These are phyloP conservation scores for Gossypium thurberi DNA, from an alignment of 345 rosid genomes.

Conservation along the genomic window DNA sequence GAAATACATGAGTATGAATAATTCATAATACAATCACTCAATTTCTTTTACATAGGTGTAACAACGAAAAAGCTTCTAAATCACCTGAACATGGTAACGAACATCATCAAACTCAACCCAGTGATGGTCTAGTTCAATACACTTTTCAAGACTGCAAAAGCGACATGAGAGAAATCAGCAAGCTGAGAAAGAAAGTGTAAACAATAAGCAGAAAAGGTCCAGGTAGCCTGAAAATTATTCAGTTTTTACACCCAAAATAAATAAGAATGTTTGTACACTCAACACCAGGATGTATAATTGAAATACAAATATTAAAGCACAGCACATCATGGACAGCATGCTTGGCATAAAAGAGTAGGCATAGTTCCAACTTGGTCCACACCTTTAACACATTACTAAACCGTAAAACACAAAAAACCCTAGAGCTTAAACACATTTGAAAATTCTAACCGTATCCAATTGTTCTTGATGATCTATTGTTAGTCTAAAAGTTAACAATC, in stretches of 20 bases:
- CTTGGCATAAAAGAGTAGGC: neutral
- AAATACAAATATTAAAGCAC: neutral
- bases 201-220: neutral
- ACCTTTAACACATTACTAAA: neutral
- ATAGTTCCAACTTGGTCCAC: neutral
- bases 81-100: constrained; percentile 93
- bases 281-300: neutral
- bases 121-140: constrained; percentile 80
- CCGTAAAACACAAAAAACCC: neutral
- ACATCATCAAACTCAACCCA: constrained; percentile 95
- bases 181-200: neutral
- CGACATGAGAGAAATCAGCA: constrained; percentile 7
- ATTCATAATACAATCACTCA: neutral
- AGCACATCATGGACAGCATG: neutral
- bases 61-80: neutral
- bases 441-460: neutral
- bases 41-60: neutral
- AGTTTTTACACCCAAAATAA: neutral
- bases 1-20: neutral
- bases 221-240: neutral
- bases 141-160: constrained; percentile 68
- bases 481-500: neutral
- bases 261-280: neutral
- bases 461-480: neutral
- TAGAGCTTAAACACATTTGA: neutral